Conservation (phyloP, 331 rosid genomes). For the Rosa hybrid region DNA sequence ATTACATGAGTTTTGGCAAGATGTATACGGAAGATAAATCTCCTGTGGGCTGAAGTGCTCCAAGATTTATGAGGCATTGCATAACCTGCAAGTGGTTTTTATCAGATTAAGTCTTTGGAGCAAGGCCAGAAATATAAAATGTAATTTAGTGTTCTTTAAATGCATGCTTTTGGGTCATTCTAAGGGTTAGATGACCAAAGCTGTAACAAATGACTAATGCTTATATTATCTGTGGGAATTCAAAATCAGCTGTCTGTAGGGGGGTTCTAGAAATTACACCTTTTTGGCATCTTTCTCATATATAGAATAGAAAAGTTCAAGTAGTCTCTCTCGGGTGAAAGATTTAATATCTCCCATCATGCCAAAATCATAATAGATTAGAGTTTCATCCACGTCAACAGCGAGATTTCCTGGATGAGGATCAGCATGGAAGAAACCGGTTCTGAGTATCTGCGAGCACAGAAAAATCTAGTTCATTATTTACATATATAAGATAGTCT, state of each 20-base stretch:
- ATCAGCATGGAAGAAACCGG: constrained; percentile 98
- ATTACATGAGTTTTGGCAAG: constrained; percentile 4
- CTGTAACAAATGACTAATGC: not conserved
- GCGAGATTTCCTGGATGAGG: constrained; percentile 99
- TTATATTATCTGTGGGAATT: not conserved
- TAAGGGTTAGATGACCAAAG: not conserved
- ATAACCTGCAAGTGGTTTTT: constrained; percentile 62
- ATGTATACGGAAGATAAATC: constrained; percentile 68
- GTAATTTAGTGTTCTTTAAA: not conserved
- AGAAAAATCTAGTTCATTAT: constrained; percentile 12
- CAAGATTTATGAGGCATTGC: constrained; percentile 83
- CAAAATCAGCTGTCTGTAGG: not conserved
- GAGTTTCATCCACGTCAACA: constrained; percentile 73
- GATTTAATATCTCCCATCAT: constrained; percentile 98
- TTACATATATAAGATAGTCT: not conserved
- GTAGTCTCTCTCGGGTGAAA: constrained; percentile 86
- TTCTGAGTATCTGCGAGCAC: constrained; percentile 68
- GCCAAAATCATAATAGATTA: constrained; percentile 96
- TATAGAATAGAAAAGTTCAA: constrained; percentile 85
- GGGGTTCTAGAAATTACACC: constrained; percentile 39
- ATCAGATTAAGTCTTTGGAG: constrained; percentile 26
- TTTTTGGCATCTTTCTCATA: constrained; percentile 93
- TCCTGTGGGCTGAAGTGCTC: constrained; percentile 95
- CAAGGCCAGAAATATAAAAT: not conserved
- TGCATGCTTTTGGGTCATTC: not conserved